Evolutionary conservation across 306 rosid genomes (phyloP).

Genomic region (Sechiopsis laciniata): DNA sequence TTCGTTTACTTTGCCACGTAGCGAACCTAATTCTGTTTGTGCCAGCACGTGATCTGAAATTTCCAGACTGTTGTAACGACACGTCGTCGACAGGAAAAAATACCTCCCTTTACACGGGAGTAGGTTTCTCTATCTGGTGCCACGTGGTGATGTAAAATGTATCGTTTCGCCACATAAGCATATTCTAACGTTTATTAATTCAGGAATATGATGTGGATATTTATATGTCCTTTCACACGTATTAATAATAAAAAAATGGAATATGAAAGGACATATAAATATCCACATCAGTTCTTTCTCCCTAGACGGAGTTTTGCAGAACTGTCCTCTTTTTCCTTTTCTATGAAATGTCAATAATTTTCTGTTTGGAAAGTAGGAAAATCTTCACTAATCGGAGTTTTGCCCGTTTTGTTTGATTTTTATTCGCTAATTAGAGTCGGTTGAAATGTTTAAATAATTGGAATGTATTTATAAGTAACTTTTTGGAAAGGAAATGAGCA

Average conservation of each 20-base stretch:
- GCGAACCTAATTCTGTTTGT: neutral
- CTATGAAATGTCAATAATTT: neutral
- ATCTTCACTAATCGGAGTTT: neutral
- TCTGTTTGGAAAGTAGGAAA: neutral
- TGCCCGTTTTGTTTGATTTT: neutral
- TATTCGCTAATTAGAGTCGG: neutral
- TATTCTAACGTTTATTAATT: no score
- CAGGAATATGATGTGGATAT: no score
- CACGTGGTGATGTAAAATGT: neutral
- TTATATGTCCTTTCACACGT: no score
- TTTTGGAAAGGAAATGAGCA: neutral
- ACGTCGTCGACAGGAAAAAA: neutral
- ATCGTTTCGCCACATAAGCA: no score
- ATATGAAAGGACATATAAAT: no score
- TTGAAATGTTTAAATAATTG: no score
- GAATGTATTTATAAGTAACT: neutral
- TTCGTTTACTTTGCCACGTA: neutral
- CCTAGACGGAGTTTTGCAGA: no score
- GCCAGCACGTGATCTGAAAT: neutral
- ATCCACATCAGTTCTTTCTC: no score
- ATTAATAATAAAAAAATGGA: no score
- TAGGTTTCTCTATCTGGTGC: neutral
- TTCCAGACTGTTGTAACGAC: neutral
- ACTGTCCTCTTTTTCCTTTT: conserved; percentile 15
- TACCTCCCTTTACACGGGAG: neutral